Evolutionary conservation across 768 basidiomycete genomes (phyloP), one percentile per base, ranked within the genome.

Genomic region (Russula sp.): DNA sequence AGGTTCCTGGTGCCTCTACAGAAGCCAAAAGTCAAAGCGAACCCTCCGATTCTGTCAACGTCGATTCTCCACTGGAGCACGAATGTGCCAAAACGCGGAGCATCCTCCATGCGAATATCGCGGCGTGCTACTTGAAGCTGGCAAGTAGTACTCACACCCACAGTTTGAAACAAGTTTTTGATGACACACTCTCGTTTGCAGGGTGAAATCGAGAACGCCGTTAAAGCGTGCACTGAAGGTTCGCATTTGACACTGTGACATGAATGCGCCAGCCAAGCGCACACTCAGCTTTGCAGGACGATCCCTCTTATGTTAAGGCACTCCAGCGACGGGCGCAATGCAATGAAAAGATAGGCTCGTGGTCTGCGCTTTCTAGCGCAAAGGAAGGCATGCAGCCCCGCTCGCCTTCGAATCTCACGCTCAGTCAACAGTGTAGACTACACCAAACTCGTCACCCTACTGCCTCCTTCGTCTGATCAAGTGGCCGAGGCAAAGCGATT

Each of bases 241-340:
- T 58, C 22, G 46, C 38, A 32, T 13, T 46, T 24, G 44, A 26
- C 6, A 42, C 44, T 24, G 53, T 59, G 22, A 57, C 38, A 40
- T 28, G 24, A 62, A 57, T 51, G 20, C 24, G 54, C 50, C 44
- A 55, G 24, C 38, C 49, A 60, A 62, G 20, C 13, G 52, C 52
- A 62, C 36, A n/a, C 51, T 42, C 71, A 94, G 94, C 94, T 28
- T 79, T 99, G n/a, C 75, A 80, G 36, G 91, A 98, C 70, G 90
- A 97, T 70, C 89, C 94, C 13, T 73, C 76, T 24, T 96, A 98
- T 72, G 74, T 89, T 68, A 98, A 96, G 75, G 95, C 89, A 0
- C 78, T 97, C 7, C 91, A 93, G 72, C 79, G 97, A 69, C 85
- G 97, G n/a, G 94, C 94, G 14, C 72, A 82, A 24, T 91, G 90